A percentile compares a stretch with the other conserved stretches of the same genome.
These are phyloP conservation scores for Evernia prunastri DNA, from an alignment of 495 filamentous ascomycete species.

Conservation along the genomic window DNA sequence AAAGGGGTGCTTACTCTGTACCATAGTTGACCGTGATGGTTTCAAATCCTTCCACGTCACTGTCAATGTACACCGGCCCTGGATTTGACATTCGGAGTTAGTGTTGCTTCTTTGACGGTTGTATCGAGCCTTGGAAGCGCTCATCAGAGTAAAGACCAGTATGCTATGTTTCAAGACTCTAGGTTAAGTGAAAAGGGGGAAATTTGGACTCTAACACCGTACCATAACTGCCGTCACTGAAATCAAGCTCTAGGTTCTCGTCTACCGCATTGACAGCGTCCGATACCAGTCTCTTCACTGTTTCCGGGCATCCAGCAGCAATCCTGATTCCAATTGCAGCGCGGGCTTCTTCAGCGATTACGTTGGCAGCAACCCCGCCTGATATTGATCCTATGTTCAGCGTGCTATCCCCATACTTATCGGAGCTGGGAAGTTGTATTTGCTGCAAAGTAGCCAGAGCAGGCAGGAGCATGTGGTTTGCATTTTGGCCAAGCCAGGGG, in stretches of 20 bases:
- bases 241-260: slow-evolving; percentile 55
- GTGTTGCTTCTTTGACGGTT: not conserved
- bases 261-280: slow-evolving; percentile 52
- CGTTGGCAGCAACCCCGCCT: slow-evolving; percentile 83
- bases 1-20: too few relatives aligned
- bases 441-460: slow-evolving; percentile 57
- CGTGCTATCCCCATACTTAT: slow-evolving; percentile 78
- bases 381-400: slow-evolving; percentile 73
- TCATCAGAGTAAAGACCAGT: not conserved
- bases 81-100: not conserved
- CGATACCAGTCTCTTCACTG: slow-evolving; percentile 47
- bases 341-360: slow-evolving; percentile 66
- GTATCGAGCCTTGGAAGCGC: not conserved
- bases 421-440: slow-evolving; percentile 60
- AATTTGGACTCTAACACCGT: not conserved
- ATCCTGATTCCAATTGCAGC: slow-evolving; percentile 66
- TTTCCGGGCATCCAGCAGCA: slow-evolving; percentile 59
- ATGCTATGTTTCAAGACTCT: not conserved
- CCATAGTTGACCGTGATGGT: slow-evolving; percentile 81
- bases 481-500: slow-evolving; percentile 74
- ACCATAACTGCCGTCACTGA: slow-evolving; percentile 51
- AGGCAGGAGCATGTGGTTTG: slow-evolving; percentile 65
- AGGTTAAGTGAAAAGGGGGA: not conserved
- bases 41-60: slow-evolving; percentile 76
- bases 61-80: slow-evolving; percentile 65